Evolutionary conservation across 1,139 yeast species (phyloP).

Genomic region (Yamadazyma songkhlaensis): DNA sequence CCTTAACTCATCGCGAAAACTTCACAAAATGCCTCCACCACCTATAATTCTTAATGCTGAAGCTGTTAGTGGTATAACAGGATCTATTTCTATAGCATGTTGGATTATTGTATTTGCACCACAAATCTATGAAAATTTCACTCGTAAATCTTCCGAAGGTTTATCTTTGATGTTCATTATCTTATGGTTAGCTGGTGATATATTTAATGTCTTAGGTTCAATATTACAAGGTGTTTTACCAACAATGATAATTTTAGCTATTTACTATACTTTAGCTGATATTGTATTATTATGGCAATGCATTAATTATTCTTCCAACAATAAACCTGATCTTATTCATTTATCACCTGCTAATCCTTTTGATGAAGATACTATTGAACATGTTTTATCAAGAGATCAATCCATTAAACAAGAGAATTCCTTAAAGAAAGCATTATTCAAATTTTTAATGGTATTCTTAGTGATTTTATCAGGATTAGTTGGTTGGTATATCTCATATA

Average conservation of each 20-base stretch:
- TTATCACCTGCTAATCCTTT: constrained; percentile 89
- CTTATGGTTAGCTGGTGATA: constrained; percentile 87
- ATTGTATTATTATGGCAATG: constrained; percentile 79
- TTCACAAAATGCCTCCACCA: constrained; percentile 51
- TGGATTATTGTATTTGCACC: constrained; percentile 99
- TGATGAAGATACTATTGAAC: constrained; percentile 62
- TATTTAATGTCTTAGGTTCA: constrained; percentile 88
- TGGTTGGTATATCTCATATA: constrained; percentile 80
- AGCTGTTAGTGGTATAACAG: constrained; percentile 83
- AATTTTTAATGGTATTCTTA: constrained; percentile 60
- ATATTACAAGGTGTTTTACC: constrained; percentile 84
- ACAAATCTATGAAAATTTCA: constrained; percentile 88
- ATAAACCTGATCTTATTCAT: constrained; percentile 68
- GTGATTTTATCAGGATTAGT: constrained; percentile 75
- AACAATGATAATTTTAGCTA: constrained; percentile 87
- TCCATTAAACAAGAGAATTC: not conserved
- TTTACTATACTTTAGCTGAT: constrained; percentile 91
- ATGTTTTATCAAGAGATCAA: constrained; percentile 45
- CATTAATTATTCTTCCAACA: constrained; percentile 57
- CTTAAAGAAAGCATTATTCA: constrained; percentile 26
- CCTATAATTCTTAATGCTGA: constrained; percentile 70
- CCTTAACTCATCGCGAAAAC: not conserved
- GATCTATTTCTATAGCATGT: constrained; percentile 91
- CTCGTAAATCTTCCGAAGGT: constrained; percentile 82
- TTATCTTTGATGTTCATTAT: constrained; percentile 77